Evolutionary conservation across 257 asterid species (phyloP), one percentile per base, ranked within the genome.

Genomic region (Osmanthus fragrans): DNA sequence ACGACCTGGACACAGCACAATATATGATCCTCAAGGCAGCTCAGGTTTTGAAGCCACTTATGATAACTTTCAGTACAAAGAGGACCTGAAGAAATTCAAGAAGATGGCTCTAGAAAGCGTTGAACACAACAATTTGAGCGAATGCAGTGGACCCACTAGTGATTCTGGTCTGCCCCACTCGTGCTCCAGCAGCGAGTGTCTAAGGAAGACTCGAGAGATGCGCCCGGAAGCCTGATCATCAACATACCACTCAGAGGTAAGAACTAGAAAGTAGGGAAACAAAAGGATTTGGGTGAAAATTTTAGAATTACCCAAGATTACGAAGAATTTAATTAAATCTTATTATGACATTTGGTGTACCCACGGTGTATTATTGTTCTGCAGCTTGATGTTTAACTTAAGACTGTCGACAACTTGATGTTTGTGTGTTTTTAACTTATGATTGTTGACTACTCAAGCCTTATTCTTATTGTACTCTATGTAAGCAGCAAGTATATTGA

Each of bases 31-130:
- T 18, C 81, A 84, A 4, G 92, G 84, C 74, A 90, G 96, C 86
- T 74, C 90, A 1, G 97, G 89, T 69, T 88, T 76, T 8, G 95
- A 87, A 56, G 72, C 87, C 33, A 73, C 85, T 32, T 90, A 88
- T 2, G 91, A 88, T 86, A 81, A 89, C 32, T 73, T 78, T 25
- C 88, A 90, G 68, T 94, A 94, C 94, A 94, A 83, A 80, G 97
- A 94, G 81, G 98, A 94, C 75, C 85, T 94, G 71, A 81, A 83
- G 54, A 92, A 92, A 80, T 92, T 94, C 85, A 86, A 84, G 82
- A 88, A 86, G 82, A 86, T 94, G 96, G 98, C 97, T 19, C 71
- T 94, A 13, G 93, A 88, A 80, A 84, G 85, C 73, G 76, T 78
- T 15, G 90, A 84, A 25, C 87, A 70, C 39, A 87, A 70, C 39